A percentile compares a stretch with the other conserved stretches of the same genome.
Conservation (phyloP, 2,329 filamentous ascomycete species). For the Sclerotinia borealis region DNA sequence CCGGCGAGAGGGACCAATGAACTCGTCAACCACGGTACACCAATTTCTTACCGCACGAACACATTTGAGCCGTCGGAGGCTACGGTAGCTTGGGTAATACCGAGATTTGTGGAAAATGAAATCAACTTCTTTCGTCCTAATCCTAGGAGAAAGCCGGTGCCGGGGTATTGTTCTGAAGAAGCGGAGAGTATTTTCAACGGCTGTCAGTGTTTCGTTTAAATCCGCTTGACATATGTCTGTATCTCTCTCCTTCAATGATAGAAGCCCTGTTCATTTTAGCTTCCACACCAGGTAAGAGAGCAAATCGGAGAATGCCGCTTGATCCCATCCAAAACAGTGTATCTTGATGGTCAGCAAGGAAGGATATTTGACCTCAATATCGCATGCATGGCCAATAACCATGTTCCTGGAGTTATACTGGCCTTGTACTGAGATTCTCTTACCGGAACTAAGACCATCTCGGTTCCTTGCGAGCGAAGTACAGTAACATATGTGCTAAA, state of each 20-base stretch:
- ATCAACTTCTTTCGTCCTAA: background rate
- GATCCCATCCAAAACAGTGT: background rate
- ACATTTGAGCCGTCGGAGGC: background rate
- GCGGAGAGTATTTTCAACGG: background rate
- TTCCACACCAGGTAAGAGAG: background rate
- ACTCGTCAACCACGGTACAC: background rate
- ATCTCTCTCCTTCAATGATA: background rate
- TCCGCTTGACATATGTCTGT: background rate
- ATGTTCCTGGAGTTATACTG: background rate
- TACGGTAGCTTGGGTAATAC: background rate
- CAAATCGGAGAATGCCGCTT: background rate
- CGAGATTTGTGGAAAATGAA: background rate
- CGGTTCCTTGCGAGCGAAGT: background rate
- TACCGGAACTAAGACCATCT: background rate
- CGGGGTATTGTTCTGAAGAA: background rate
- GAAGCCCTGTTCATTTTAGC: background rate
- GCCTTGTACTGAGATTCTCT: background rate
- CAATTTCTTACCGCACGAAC: background rate
- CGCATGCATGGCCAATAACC: background rate
- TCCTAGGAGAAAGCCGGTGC: background rate
- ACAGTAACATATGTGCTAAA: background rate
- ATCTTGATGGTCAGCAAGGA: background rate
- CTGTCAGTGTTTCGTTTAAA: background rate
- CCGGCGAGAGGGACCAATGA: conserved; percentile 11
- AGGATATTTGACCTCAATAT: background rate